Evolutionary conservation across 2,329 filamentous ascomycete species (phyloP), one percentile per base, ranked within the genome.

Genomic region (Fusarium luffae): DNA sequence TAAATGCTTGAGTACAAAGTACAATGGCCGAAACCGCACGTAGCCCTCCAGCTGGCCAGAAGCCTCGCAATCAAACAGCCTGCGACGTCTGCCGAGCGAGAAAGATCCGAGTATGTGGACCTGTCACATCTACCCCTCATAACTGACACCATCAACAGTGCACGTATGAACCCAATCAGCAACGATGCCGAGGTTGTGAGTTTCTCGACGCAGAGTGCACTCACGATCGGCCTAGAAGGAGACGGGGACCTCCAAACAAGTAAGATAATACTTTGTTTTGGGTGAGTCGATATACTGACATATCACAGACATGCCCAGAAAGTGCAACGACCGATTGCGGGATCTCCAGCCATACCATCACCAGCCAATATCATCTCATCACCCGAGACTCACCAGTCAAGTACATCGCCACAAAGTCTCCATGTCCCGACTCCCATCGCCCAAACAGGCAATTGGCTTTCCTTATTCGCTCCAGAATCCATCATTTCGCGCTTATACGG

Each of bases 41-140:
- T 18, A 34, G 32, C 8, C 32, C 16, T 1, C 32, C 8, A 18
- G 4, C 32, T 18, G 32, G 32, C 21, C 68, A 65, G 41, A 52
- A 51, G 13, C 23, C n/a, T 14, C 66, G 70, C 9, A 73, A 71
- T 12, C 72, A 73, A 27, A 68, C 64, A 11, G 72, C 72, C 16
- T 74, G 72, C 40, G 72, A 74, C 54, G 60, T 69, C 19, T 74
- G 72, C 30, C 67, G 72, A 54, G 66, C 70, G 21, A 69, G 72
- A 4, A 74, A 74, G 28, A 66, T 74, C 21, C 69, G 60, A n/a
- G 72, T 74, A 13, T 2, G 63, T 32, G 16, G 34, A 37, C 18
- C 34, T 37, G 34, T 37, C 34, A 11, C 16, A 18, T 37, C 9
- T n/a, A 37, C 34, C n/a, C 19, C 21, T 12, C 40, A 11, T 5